Conservation (phyloP, 2,329 filamentous ascomycete species). For the Colletotrichum echinochloae region DNA sequence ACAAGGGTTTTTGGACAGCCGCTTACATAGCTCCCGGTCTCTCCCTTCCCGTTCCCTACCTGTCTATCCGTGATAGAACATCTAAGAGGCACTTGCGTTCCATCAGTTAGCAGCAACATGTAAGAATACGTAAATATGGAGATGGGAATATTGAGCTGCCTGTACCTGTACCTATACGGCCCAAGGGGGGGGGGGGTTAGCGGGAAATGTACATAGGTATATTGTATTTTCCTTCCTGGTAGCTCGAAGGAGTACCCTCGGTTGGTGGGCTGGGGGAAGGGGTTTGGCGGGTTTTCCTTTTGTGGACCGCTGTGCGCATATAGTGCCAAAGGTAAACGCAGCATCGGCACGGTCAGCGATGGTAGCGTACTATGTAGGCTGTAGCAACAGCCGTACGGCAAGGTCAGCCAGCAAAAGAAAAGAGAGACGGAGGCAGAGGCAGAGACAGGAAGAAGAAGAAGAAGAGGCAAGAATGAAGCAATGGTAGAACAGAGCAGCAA, state of each 20-base stretch:
- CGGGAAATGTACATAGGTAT: no score
- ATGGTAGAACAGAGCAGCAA: neutral
- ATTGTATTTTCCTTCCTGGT: slow-evolving; percentile 22
- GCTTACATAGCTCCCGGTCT: slow-evolving; percentile 31
- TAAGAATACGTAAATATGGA: slow-evolving; percentile 14
- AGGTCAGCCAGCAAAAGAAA: neutral
- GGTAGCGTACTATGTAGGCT: slow-evolving; percentile 12
- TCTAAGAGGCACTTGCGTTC: slow-evolving; percentile 4
- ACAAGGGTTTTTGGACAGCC: neutral
- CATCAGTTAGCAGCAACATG: neutral
- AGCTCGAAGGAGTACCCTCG: slow-evolving; percentile 3
- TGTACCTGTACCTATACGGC: slow-evolving; percentile 14
- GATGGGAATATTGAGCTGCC: neutral
- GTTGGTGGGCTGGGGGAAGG: neutral
- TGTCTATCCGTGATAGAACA: slow-evolving; percentile 15
- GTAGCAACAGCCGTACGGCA: slow-evolving; percentile 5
- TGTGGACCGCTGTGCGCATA: neutral
- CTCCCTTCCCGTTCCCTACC: slow-evolving; percentile 21
- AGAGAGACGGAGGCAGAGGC: neutral
- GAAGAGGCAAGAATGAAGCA: neutral
- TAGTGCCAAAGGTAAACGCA: slow-evolving; percentile 11
- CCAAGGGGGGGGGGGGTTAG: no score
- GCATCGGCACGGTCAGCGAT: neutral
- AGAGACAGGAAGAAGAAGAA: neutral
- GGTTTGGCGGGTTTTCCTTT: neutral